Base-by-base conservation (phyloP, 2,329 filamentous ascomycete genomes). In the Elsinoe australis region DNA sequence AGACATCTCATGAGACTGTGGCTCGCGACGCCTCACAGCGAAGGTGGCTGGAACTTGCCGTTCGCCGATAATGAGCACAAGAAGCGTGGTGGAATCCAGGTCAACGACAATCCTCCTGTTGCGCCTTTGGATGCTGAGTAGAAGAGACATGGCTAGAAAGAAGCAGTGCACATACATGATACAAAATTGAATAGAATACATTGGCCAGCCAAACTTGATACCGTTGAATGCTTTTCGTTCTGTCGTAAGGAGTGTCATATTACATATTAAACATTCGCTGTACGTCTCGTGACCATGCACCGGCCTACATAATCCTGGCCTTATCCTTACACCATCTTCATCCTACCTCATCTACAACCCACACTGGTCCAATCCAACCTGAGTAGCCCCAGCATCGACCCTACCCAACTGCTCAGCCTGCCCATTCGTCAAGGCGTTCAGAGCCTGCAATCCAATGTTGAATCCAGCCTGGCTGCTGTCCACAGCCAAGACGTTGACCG, bases 81-180 rank as follows among this genome's bases (percentile, higher is more conserved):
- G 76, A 94, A 94, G 77, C 75, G 88, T 14, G 87, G 87, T 5
- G 88, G 87, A 0, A 86, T 94, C 55, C 88, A 94, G 69, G 87
- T 95, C 2, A 78, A 94, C 64, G 79, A 94, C 63, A 85, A 75
- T 19, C 71, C 83, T 6, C 87, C 87, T 1, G 78, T 81, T 44
- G 85, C 83, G 33, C 82, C 83, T 7, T 68, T 88, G 41, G 85
- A 90, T 69, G 86, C 84, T 0, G 86, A 90, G 65, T 90, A 77
- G 21, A 17, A 24, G 32, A 6, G 12, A n/a, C n/a, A 6, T 6
- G 32, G 29, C 17, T 15, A n/a, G 12, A 36, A 17, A 17, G 33
- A 15, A 17, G 33, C 33, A 36, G 14, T 36, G 5, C 33, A 21
- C 14, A 12, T 36, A 36, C n/a, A 36, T 36, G 4, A 17, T 32